Conservation (phyloP, 306 rosid genomes). For the Casuarina glauca region DNA sequence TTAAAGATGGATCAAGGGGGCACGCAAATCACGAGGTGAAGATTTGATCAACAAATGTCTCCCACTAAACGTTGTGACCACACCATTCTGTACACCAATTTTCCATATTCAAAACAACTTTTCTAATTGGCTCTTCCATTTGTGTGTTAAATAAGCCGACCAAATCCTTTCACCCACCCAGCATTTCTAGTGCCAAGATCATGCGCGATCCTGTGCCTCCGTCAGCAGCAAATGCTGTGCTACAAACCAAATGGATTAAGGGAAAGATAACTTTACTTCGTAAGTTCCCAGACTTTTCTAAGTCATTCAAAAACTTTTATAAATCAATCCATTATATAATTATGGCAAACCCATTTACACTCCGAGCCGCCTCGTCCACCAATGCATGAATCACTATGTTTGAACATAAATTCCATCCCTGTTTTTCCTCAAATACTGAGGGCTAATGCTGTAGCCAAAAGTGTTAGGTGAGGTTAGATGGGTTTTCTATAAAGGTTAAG, state of each 20-base stretch:
- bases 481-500: not conserved
- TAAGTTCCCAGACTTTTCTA: not conserved
- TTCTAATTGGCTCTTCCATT: not conserved
- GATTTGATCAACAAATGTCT: not conserved
- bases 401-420: not conserved
- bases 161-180: conserved; percentile 26
- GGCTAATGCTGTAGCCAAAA: not conserved
- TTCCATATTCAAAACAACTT: not conserved
- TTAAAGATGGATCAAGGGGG: not conserved
- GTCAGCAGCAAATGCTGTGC: not conserved
- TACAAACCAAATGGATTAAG: not conserved
- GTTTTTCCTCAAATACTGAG: not conserved
- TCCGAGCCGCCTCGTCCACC: conserved; percentile 46
- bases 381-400: conserved; percentile 33
- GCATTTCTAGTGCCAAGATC: not conserved
- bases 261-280: not conserved
- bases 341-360: conserved; percentile 18
- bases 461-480: not conserved
- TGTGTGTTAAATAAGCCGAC: not conserved
- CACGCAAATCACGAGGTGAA: not conserved
- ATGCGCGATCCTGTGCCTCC: not conserved
- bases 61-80: not conserved
- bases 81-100: not conserved
- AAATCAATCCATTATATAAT: not conserved
- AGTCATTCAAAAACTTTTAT: not conserved